A percentile compares a stretch with the other conserved stretches of the same genome.
Evolutionary conservation across 108 stramenopile species (phyloP).

Genomic region (Stephanodiscus triporus): DNA sequence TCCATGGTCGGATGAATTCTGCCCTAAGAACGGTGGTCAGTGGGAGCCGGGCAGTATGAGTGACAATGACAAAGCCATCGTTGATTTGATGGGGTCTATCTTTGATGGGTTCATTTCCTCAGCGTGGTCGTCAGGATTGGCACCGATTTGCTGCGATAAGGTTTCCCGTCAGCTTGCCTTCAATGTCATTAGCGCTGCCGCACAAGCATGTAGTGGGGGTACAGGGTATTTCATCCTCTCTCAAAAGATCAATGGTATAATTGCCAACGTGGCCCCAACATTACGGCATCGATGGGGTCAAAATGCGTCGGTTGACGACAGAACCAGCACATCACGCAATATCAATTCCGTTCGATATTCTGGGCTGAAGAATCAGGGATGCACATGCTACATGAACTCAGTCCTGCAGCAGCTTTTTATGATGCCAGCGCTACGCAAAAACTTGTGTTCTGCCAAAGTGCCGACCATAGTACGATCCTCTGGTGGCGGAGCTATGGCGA

Average conservation of each 20-base stretch:
- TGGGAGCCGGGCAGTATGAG: neutral
- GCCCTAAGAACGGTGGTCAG: neutral
- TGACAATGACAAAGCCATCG: conserved; percentile 50
- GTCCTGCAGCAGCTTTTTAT: conserved; percentile 96
- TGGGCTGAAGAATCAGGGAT: conserved; percentile 96
- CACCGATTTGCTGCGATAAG: conserved; percentile 81
- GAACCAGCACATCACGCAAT: conserved; percentile 31
- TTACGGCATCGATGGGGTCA: conserved; percentile 84
- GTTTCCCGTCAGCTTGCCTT: conserved; percentile 84
- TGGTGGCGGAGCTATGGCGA: conserved; percentile 58
- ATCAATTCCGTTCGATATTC: conserved; percentile 75
- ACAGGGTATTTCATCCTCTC: conserved; percentile 73
- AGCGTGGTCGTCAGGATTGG: conserved; percentile 52
- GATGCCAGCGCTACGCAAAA: conserved; percentile 90
- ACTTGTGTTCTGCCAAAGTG: conserved; percentile 74
- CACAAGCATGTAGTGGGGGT: conserved; percentile 62
- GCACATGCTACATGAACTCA: conserved; percentile 99
- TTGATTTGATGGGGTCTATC: conserved; percentile 86
- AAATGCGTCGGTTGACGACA: conserved; percentile 42
- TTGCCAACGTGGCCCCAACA: conserved; percentile 67
- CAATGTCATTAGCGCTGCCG: conserved; percentile 70
- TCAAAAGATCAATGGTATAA: conserved; percentile 57
- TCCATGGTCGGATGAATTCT: conserved; percentile 63
- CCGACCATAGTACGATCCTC: conserved; percentile 68
- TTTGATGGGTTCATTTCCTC: conserved; percentile 88